Conservation (phyloP, 257 asterid species). For the Penstemon newberryi region DNA sequence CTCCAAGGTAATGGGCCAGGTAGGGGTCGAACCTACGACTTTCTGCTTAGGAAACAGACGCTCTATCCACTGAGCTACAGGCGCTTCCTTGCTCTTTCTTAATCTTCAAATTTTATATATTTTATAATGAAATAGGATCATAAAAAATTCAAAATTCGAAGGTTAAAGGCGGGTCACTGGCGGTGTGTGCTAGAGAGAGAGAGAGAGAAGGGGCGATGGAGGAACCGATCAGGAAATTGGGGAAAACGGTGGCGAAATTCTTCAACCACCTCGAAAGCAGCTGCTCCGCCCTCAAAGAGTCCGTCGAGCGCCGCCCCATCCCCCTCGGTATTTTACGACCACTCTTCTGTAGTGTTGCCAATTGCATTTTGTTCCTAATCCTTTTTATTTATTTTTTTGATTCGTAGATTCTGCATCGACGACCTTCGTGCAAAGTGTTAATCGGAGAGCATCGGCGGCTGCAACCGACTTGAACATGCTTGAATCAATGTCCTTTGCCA, state of each 20-base stretch:
- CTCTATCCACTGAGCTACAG: constrained; percentile 89
- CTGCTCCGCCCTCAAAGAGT: constrained; percentile 73
- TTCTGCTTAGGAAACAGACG: constrained; percentile 86
- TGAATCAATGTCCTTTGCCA: constrained; percentile 79
- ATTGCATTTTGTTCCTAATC: neutral
- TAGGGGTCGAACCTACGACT: constrained; percentile 94
- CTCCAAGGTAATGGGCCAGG: too few relatives aligned
- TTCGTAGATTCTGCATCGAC: constrained; percentile 81
- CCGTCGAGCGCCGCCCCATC: constrained; percentile 84
- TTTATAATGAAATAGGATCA: too few relatives aligned
- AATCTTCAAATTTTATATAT: too few relatives aligned
- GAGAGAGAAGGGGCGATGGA: constrained; percentile 43
- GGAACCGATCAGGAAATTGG: constrained; percentile 56
- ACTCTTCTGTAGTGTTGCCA: neutral
- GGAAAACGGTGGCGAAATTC: constrained; percentile 64
- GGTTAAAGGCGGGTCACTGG: too few relatives aligned
- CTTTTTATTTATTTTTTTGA: too few relatives aligned
- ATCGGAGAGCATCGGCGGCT: constrained; percentile 54
- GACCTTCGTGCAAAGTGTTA: constrained; percentile 71
- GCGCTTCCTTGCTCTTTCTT: constrained; percentile 27
- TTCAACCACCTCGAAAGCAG: constrained; percentile 76
- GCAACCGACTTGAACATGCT: constrained; percentile 73
- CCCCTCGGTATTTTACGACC: constrained; percentile 61
- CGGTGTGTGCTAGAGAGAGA: too few relatives aligned
- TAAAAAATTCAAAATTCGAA: too few relatives aligned